phyloP scores from a whole-genome alignment of 169 alveolate genomes.

The Eimeria sp. region DNA sequence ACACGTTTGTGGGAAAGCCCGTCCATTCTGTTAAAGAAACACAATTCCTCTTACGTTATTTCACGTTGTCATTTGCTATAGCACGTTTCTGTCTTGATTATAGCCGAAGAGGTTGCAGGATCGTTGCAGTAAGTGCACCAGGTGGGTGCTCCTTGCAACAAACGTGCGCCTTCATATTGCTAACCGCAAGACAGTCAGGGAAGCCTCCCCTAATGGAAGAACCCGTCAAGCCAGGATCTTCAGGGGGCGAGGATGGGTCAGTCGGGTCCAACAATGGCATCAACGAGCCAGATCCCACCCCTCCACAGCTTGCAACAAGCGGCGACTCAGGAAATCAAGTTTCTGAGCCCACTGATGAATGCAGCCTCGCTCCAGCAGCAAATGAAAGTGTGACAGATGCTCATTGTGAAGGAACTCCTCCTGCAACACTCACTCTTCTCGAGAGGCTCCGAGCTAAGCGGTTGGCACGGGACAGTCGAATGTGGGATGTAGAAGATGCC shows the following conservation, averaged over 20 bases:
- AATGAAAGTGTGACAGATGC: neutral
- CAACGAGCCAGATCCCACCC: neutral
- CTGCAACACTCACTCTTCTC: constrained; percentile 47
- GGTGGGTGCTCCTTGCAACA: neutral
- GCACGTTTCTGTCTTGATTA: neutral
- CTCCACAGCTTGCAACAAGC: neutral
- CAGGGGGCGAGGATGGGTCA: constrained; percentile 8
- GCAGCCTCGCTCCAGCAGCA: neutral
- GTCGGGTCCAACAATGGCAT: neutral
- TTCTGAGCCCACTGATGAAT: neutral
- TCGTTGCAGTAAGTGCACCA: neutral
- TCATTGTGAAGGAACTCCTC: neutral
- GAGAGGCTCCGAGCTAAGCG: constrained; percentile 65
- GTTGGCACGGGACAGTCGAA: constrained; percentile 26
- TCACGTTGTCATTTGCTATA: neutral
- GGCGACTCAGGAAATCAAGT: neutral
- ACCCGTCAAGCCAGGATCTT: neutral
- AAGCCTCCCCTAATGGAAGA: constrained; percentile 14
- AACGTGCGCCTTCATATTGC: neutral
- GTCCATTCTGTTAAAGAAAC: neutral
- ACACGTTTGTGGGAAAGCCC: neutral
- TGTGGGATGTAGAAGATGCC: constrained; percentile 71
- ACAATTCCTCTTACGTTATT: neutral
- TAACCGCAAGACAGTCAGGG: neutral
- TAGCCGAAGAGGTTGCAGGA: neutral